These are phyloP conservation scores for Leccinum longicurvipes DNA, from an alignment of 768 basidiomycete species.

Conservation along the genomic window DNA sequence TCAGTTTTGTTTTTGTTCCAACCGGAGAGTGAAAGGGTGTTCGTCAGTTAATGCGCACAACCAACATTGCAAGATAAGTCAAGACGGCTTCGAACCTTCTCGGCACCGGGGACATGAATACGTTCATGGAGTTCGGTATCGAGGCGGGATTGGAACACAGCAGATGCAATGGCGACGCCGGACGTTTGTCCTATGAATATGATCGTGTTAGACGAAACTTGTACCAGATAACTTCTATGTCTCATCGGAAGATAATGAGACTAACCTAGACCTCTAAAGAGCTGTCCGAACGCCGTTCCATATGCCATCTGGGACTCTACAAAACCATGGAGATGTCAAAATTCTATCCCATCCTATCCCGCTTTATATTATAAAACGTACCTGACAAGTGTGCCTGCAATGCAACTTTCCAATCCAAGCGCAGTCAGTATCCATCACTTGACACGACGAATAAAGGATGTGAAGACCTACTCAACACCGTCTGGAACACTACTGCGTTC, in stretches of 20 bases:
- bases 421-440: neutral
- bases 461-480: conserved; percentile 11
- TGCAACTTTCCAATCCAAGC: neutral
- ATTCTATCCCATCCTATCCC: neutral
- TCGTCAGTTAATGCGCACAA: neutral
- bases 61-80: neutral
- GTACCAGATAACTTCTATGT: neutral
- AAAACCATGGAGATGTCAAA: neutral
- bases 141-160: conserved; percentile 21
- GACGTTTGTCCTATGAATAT: conserved; percentile 16
- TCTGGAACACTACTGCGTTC: conserved; percentile 19
- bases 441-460: neutral
- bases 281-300: conserved; percentile 24
- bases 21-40: neutral
- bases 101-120: conserved; percentile 11
- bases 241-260: neutral
- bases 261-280: conserved; percentile 22
- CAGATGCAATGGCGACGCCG: conserved; percentile 19
- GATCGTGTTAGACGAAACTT: neutral
- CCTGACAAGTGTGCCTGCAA: conserved; percentile 7
- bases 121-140: conserved; percentile 12
- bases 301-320: conserved; percentile 20
- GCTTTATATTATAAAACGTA: neutral
- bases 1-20: neutral
- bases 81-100: neutral